Evolutionary conservation across 805 yeast species (phyloP).

Genomic region (Myxozyma neotropica): DNA sequence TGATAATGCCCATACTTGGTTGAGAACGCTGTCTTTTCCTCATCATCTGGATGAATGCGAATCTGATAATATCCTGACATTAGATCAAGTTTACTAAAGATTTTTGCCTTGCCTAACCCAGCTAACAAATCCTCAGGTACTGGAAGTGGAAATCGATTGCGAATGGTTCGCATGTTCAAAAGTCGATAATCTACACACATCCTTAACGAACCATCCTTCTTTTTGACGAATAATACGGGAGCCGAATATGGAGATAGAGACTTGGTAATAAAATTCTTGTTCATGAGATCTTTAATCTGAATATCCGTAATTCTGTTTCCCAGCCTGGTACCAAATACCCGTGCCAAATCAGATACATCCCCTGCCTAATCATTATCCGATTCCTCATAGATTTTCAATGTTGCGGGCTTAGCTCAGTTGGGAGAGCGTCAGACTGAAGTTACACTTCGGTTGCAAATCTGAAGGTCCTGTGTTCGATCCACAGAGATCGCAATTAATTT

Average conservation of each 20-base stretch:
- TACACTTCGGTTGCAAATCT: slow-evolving; percentile 47
- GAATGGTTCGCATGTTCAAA: slow-evolving; percentile 31
- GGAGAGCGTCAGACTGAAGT: slow-evolving; percentile 56
- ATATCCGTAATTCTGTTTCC: no score
- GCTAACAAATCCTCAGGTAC: slow-evolving; percentile 9
- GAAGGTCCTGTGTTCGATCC: slow-evolving; percentile 92
- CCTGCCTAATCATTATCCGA: no score
- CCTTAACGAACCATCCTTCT: no score
- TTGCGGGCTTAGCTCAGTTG: slow-evolving; percentile 52
- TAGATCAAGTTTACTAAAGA: slow-evolving; percentile 35
- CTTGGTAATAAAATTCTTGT: no score
- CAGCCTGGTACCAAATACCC: no score
- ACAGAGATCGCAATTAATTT: slow-evolving; percentile 52
- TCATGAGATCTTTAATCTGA: no score
- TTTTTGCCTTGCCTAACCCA: slow-evolving; percentile 19
- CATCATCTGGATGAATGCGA: slow-evolving; percentile 4
- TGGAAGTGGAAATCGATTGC: slow-evolving; percentile 35
- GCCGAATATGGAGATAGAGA: no score
- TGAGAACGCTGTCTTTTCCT: slow-evolving; percentile 31
- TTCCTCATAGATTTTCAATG: no score
- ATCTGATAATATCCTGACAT: slow-evolving; percentile 22
- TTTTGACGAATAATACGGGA: no score
- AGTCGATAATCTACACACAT: slow-evolving; percentile 34
- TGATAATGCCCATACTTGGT: slow-evolving; percentile 34
- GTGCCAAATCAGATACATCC: no score